Evolutionary conservation across 2,329 filamentous ascomycete species (phyloP).

Genomic region (Xylariaceae sp.): DNA sequence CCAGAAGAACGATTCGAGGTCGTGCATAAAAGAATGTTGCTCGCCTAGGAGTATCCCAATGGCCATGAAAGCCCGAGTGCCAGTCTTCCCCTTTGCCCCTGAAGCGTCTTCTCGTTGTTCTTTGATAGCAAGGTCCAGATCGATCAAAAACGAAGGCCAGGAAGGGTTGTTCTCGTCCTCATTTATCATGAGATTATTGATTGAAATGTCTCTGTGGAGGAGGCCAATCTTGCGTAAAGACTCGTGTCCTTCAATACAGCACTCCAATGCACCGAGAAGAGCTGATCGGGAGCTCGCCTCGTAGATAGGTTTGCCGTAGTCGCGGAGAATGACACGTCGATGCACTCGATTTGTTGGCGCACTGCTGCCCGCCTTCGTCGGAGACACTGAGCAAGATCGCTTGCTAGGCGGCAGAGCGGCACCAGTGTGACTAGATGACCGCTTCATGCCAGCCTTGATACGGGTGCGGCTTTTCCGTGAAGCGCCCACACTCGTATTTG

Average conservation of each 20-base stretch:
- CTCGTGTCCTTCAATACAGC: constrained; percentile 32
- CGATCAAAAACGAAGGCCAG: constrained; percentile 22
- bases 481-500: neutral
- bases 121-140: constrained; percentile 23
- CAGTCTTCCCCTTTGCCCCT: constrained; percentile 33
- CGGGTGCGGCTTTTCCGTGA: constrained; percentile 4
- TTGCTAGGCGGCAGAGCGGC: constrained; percentile 8
- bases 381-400: constrained; percentile 7
- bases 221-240: constrained; percentile 29
- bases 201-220: constrained; percentile 36
- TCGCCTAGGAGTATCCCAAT: constrained; percentile 6
- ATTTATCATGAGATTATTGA: constrained; percentile 38
- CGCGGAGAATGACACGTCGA: constrained; percentile 33
- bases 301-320: constrained; percentile 35
- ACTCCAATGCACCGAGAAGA: constrained; percentile 31
- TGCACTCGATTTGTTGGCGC: constrained; percentile 32
- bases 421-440: constrained; percentile 9
- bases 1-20: constrained; percentile 11
- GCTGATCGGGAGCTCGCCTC: constrained; percentile 31
- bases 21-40: constrained; percentile 5
- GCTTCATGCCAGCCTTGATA: constrained; percentile 8
- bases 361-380: constrained; percentile 6
- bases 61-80: constrained; percentile 15
- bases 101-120: constrained; percentile 26
- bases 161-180: constrained; percentile 31